phyloP scores from a whole-genome alignment of 345 rosid species.

The Brassica incana region DNA sequence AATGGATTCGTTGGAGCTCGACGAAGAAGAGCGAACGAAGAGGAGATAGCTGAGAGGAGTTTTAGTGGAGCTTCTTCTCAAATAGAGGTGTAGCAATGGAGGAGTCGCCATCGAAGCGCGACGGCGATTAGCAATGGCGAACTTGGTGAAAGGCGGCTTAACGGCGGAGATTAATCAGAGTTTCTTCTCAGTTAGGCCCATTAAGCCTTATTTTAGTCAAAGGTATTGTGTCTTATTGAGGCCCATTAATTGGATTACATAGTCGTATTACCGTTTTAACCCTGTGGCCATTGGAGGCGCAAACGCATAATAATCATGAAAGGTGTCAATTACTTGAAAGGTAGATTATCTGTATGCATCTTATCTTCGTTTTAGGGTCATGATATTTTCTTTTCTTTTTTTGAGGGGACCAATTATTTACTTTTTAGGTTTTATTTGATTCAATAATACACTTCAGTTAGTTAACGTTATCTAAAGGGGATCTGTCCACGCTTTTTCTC shows the following conservation, averaged over 20 bases:
- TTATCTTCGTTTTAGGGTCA: slow-evolving; percentile 39
- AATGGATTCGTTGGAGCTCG: slow-evolving; percentile 43
- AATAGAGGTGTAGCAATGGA: slow-evolving; percentile 36
- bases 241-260: neutral
- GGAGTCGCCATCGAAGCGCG: slow-evolving; percentile 27
- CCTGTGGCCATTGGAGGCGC: neutral
- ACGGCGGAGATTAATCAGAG: slow-evolving; percentile 17
- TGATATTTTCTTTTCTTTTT: neutral
- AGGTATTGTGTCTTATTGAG: neutral
- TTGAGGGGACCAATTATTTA: slow-evolving; percentile 7
- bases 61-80: slow-evolving; percentile 26
- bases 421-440: slow-evolving; percentile 18
- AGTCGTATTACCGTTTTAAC: neutral
- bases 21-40: slow-evolving; percentile 11
- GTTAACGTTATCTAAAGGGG: neutral
- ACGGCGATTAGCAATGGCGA: slow-evolving; percentile 24
- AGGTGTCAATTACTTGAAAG: slow-evolving; percentile 12
- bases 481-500: too few relatives aligned
- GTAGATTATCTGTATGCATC: slow-evolving; percentile 6
- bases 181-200: neutral
- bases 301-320: neutral
- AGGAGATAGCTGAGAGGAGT: slow-evolving; percentile 1
- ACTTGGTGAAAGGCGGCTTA: neutral
- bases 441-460: slow-evolving; percentile 11
- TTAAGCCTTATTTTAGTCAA: neutral